Evolutionary conservation across 306 rosid genomes (phyloP).

Genomic region (Clitoria ternatea): DNA sequence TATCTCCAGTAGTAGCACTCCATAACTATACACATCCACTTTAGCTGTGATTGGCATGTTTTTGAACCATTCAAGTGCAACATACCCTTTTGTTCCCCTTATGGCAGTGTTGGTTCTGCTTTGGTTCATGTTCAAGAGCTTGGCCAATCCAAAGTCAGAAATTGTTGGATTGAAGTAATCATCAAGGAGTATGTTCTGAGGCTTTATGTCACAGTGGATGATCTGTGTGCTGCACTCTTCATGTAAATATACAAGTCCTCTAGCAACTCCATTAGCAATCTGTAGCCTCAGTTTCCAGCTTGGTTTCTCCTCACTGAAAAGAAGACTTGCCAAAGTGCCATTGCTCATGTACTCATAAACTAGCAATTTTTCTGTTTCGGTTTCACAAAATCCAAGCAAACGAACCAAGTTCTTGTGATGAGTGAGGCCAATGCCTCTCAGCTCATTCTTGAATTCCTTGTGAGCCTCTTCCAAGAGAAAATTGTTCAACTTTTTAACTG

Average conservation of each 20-base stretch:
- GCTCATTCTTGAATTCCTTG: constrained; percentile 45
- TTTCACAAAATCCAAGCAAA: constrained; percentile 32
- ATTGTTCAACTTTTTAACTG: constrained; percentile 42
- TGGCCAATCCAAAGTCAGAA: constrained; percentile 35
- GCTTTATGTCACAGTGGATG: constrained; percentile 46
- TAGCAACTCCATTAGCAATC: constrained; percentile 30
- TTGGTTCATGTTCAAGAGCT: constrained; percentile 35
- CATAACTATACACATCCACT: constrained; percentile 41
- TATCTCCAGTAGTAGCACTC: constrained; percentile 35
- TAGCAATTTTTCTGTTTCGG: constrained; percentile 20
- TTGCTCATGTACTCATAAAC: constrained; percentile 44
- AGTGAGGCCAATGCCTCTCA: constrained; percentile 33
- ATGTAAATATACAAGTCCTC: constrained; percentile 37
- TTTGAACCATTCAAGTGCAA: constrained; percentile 43
- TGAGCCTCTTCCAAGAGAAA: constrained; percentile 29
- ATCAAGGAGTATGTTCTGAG: constrained; percentile 40
- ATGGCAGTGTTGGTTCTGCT: constrained; percentile 37
- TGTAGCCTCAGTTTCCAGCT: constrained; percentile 33
- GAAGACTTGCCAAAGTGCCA: constrained; percentile 34
- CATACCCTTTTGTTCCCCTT: constrained; percentile 48
- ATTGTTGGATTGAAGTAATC: constrained; percentile 27
- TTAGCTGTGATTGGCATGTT: constrained; percentile 33
- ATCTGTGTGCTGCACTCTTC: constrained; percentile 37
- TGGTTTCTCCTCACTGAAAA: constrained; percentile 27
- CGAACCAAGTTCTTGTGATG: constrained; percentile 43